A percentile compares a stretch with the other conserved stretches of the same genome.
phyloP scores from a whole-genome alignment of 306 rosid species.

The Glycine tomentella region DNA sequence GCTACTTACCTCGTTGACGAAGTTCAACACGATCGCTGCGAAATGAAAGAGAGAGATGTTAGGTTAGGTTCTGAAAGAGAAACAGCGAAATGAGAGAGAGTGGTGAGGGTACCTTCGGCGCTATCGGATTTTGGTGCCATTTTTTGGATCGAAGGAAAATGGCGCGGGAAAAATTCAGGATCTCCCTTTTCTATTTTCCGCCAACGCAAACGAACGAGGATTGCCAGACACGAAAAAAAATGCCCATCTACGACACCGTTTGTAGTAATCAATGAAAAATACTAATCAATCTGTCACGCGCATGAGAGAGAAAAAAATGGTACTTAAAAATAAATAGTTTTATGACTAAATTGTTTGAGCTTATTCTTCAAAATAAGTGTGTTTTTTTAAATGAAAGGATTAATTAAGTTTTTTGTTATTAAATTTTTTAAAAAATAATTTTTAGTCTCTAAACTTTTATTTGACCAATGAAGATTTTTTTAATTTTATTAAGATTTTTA shows the following conservation, averaged over 20 bases:
- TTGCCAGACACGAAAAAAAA: not conserved
- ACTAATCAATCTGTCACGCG: no score
- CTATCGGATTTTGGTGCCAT: constrained; percentile 91
- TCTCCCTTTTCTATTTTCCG: constrained; percentile 1
- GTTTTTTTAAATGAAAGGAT: no score
- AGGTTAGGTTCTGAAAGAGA: constrained; percentile 23
- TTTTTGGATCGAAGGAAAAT: constrained; percentile 49
- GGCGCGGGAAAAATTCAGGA: constrained; percentile 65
- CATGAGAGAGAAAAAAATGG: no score
- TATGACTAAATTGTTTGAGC: no score
- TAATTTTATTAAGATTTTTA: no score
- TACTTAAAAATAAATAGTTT: no score
- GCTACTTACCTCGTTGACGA: constrained; percentile 84
- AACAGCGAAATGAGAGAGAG: not conserved
- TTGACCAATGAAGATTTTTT: no score
- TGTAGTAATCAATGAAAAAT: not conserved
- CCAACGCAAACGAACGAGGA: not conserved
- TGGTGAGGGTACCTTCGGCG: constrained; percentile 64
- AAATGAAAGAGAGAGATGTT: constrained; percentile 27
- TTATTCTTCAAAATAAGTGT: no score
- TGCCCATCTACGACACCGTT: constrained; percentile 39
- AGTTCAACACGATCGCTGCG: constrained; percentile 89
- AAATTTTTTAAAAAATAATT: no score
- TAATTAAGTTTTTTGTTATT: no score
- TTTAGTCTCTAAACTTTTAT: no score